phyloP scores from a whole-genome alignment of 2,329 filamentous ascomycete genomes.

The Lachnellula arida region DNA sequence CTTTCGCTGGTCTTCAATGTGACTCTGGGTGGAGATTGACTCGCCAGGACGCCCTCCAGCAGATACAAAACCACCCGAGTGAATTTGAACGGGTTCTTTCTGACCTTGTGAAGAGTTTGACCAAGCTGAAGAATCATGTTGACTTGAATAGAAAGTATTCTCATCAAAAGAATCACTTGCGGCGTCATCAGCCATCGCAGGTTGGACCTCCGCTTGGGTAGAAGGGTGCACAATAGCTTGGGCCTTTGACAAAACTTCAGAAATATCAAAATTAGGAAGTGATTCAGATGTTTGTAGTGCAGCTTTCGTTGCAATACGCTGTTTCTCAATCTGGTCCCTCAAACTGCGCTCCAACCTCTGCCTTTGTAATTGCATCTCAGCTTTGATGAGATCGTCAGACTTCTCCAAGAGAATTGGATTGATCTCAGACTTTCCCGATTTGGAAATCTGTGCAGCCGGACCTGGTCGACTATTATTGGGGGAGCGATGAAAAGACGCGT shows the following conservation, averaged over 20 bases:
- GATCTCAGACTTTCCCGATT: constrained; percentile 59
- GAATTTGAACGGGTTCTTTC: constrained; percentile 23
- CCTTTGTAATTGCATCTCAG: constrained; percentile 74
- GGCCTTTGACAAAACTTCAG: constrained; percentile 68
- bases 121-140: constrained; percentile 70
- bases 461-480: constrained; percentile 27
- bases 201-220: constrained; percentile 52
- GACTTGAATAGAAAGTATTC: constrained; percentile 94
- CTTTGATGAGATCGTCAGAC: constrained; percentile 76
- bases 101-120: constrained; percentile 35
- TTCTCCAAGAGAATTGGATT: constrained; percentile 82
- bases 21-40: constrained; percentile 18
- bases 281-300: constrained; percentile 43
- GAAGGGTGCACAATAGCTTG: constrained; percentile 65
- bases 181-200: constrained; percentile 52
- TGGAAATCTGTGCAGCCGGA: constrained; percentile 31
- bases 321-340: constrained; percentile 71
- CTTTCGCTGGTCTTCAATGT: constrained; percentile 20
- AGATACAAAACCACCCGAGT: constrained; percentile 19
- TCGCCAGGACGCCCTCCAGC: constrained; percentile 19
- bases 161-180: constrained; percentile 83
- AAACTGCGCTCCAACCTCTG: constrained; percentile 74
- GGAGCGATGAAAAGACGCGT: constrained; percentile 23
- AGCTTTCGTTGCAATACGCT: constrained; percentile 41
- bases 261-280: constrained; percentile 62